Evolutionary conservation across 495 filamentous ascomycete species (phyloP), one percentile per base, ranked within the genome.

Genomic region (Neurospora tetrasperma): DNA sequence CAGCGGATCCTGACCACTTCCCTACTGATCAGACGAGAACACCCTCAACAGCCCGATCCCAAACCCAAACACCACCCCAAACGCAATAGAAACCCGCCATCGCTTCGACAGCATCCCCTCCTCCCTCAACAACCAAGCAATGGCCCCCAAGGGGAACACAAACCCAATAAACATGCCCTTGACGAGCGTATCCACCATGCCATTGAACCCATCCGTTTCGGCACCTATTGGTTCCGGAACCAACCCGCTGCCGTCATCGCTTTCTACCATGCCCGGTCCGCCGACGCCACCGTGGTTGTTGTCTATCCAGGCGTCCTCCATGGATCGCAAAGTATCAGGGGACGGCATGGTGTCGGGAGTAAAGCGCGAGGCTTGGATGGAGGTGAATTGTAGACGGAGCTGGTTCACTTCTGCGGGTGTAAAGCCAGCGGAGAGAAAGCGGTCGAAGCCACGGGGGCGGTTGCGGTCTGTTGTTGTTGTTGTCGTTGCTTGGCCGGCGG

Each of bases 281-380:
- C 54, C 59, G 40, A 18, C 77, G 39, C 81, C 83, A 46, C 74
- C 75, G 46, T 84, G 84, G 72, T 90, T 90, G 75, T 89, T 89
- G 73, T 99, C 96, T 75, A 99, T 91, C 96, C 96, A 99, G 12
- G 90, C 85, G 75, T 99, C 95, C 78, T 99, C 96, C 73, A 98
- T 90, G 73, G 72, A 86, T 78, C 75, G 86, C 81, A 85, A 80
- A 12, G 80, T 81, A 76, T 82, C 80, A 5, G 86, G 85, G 69
- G 82, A 85, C 8, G 94, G 94, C 91, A 97, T 93, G 1, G 91
- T 92, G 78, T 96, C 93, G 9, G 92, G 92, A 10, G 94, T 96
- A 72, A 92, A 89, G 10, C 91, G 89, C 70, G 90, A 85, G 20
- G 90, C 86, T 74, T 96, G 92, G 70, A 95, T 88, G 40, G 90